Conservation (phyloP, 352 stramenopile genomes). For the Phytophthora ohioensis region DNA sequence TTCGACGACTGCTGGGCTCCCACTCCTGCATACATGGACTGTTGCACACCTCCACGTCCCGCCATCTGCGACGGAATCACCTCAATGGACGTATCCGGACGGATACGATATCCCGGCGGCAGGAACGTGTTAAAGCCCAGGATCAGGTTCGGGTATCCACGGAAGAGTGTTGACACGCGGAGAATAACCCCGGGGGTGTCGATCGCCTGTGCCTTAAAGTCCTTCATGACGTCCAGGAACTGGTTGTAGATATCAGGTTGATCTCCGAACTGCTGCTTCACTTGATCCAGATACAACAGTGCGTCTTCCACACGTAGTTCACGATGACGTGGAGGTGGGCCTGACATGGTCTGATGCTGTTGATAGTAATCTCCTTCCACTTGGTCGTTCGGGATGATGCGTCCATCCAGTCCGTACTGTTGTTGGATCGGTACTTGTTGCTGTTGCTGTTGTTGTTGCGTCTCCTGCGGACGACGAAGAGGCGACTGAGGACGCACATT, state of each 20-base stretch:
- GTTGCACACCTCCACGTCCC: conserved; percentile 42
- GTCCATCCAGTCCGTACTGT: conserved; percentile 69
- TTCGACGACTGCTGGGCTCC: conserved; percentile 37
- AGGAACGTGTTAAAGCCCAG: conserved; percentile 99
- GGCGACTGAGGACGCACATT: conserved; percentile 57
- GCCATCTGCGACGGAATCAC: conserved; percentile 78
- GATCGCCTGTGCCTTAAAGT: conserved; percentile 99
- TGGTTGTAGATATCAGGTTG: conserved; percentile 99
- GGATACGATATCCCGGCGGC: conserved; percentile 93
- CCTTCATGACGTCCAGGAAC: conserved; percentile 99
- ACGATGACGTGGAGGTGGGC: conserved; percentile 58
- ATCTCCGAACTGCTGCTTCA: conserved; percentile 99
- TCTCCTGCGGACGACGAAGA: conserved; percentile 45
- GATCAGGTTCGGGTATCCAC: conserved; percentile 98
- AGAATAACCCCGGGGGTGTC: conserved; percentile 99
- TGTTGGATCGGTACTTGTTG: conserved; percentile 58
- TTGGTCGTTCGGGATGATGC: conserved; percentile 53
- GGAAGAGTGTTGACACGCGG: conserved; percentile 98
- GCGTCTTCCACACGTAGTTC: conserved; percentile 97
- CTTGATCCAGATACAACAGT: conserved; percentile 99
- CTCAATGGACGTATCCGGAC: conserved; percentile 84
- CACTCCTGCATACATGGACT: conserved; percentile 52
- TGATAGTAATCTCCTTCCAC: conserved; percentile 54
- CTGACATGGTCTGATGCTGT: conserved; percentile 36
- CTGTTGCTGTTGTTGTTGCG: conserved; percentile 56